phyloP scores from a whole-genome alignment of 192 early-diverging fungal genomes.

The Funneliformis geosporum region DNA sequence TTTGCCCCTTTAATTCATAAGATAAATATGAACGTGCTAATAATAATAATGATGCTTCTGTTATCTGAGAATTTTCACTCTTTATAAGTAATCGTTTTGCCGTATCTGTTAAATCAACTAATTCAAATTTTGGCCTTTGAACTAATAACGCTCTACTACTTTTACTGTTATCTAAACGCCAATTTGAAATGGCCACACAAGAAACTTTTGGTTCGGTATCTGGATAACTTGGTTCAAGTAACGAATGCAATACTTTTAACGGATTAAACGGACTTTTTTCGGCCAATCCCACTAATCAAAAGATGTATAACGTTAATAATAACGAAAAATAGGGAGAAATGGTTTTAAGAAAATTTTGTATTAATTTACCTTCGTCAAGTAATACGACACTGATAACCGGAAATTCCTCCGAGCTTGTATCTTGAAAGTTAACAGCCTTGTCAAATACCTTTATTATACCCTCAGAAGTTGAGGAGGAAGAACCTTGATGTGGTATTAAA shows the following conservation, averaged over 20 bases:
- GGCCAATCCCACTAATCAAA: slow-evolving; percentile 32
- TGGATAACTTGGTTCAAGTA: slow-evolving; percentile 31
- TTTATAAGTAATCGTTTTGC: background rate
- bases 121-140: slow-evolving; percentile 19
- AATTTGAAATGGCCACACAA: slow-evolving; percentile 32
- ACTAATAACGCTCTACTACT: slow-evolving; percentile 27
- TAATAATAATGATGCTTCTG: background rate
- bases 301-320: too few relatives aligned
- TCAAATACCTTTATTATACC: slow-evolving; percentile 23
- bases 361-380: background rate
- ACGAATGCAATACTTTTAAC: slow-evolving; percentile 26
- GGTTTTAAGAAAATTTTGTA: too few relatives aligned
- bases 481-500: background rate
- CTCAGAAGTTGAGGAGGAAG: slow-evolving; percentile 12
- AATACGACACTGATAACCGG: slow-evolving; percentile 13
- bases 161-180: slow-evolving; percentile 33
- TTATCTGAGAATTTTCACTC: background rate
- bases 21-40: background rate
- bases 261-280: slow-evolving; percentile 32
- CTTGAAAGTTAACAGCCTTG: slow-evolving; percentile 1
- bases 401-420: slow-evolving; percentile 20
- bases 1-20: background rate
- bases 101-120: slow-evolving; percentile 13
- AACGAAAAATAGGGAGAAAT: too few relatives aligned
- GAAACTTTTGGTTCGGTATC: background rate